Percentiles rank a stretch among this genome's conserved stretches.
Conservation (phyloP, 805 yeast genomes). For the Saturnispora serradocipensis region DNA sequence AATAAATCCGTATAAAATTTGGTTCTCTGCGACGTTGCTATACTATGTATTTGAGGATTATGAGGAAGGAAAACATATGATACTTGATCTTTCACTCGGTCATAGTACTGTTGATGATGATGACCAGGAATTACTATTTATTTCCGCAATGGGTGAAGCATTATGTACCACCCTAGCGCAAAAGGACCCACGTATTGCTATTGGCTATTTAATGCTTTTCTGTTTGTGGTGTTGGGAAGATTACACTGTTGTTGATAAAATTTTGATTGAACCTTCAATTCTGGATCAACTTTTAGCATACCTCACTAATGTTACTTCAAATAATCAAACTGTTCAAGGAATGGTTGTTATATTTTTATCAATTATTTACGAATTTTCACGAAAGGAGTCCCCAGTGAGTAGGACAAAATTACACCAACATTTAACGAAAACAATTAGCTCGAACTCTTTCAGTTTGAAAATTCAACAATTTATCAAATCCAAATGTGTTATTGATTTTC, state of each 20-base stretch:
- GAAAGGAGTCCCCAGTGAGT: slow-evolving; percentile 50
- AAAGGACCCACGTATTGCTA: slow-evolving; percentile 63
- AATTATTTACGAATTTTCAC: slow-evolving; percentile 66
- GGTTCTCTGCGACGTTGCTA: slow-evolving; percentile 71
- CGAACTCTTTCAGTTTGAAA: slow-evolving; percentile 66
- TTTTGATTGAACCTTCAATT: slow-evolving; percentile 58
- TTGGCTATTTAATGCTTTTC: slow-evolving; percentile 70
- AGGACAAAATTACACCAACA: slow-evolving; percentile 53
- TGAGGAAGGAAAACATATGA: slow-evolving; percentile 38
- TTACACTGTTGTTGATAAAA: slow-evolving; percentile 61
- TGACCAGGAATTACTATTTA: slow-evolving; percentile 38
- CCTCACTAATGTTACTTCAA: slow-evolving; percentile 37
- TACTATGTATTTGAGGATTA: slow-evolving; percentile 51
- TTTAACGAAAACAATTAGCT: slow-evolving; percentile 65
- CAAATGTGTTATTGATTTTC: slow-evolving; percentile 45
- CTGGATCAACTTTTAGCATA: slow-evolving; percentile 61
- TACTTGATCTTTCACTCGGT: slow-evolving; percentile 48
- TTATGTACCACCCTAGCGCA: slow-evolving; percentile 53
- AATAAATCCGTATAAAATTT: slow-evolving; percentile 76
- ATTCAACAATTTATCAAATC: slow-evolving; percentile 64
- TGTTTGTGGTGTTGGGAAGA: slow-evolving; percentile 75
- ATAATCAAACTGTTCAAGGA: slow-evolving; percentile 48
- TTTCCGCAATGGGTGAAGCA: slow-evolving; percentile 73
- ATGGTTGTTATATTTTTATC: slow-evolving; percentile 67
- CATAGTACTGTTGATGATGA: slow-evolving; percentile 59